phyloP scores from a whole-genome alignment of 331 rosid species.

The Pyracantha coccinea region DNA sequence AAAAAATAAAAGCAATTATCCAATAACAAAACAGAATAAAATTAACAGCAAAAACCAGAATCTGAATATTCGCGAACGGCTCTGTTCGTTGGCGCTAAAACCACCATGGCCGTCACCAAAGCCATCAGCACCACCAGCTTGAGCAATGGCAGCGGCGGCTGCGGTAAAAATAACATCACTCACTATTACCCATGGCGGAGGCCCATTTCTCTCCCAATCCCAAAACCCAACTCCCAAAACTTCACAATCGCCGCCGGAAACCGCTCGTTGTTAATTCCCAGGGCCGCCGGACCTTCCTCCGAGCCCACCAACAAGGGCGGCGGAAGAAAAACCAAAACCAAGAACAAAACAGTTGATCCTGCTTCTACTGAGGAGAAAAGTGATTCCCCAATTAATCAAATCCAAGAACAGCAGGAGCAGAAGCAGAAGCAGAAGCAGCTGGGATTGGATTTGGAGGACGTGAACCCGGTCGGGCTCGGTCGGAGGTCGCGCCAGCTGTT shows the following conservation, averaged over 20 bases:
- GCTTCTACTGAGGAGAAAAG: not conserved
- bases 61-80: not conserved
- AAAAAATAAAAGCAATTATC: not conserved
- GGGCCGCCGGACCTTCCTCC: constrained; percentile 2
- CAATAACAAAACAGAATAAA: not conserved
- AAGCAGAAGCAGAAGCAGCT: constrained; percentile 26
- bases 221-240: constrained; percentile 6
- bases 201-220: not conserved
- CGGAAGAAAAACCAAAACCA: not conserved
- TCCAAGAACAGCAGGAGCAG: not conserved
- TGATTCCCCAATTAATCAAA: not conserved
- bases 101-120: not conserved
- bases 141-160: not conserved
- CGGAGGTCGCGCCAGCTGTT: constrained; percentile 75
- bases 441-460: constrained; percentile 65
- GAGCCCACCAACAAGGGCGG: not conserved
- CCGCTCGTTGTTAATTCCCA: not conserved
- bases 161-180: not conserved
- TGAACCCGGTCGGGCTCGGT: constrained; percentile 91
- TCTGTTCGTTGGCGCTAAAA: not conserved
- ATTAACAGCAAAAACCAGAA: not conserved
- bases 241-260: not conserved
- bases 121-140: not conserved
- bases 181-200: constrained; percentile 1
- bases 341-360: not conserved